Base-by-base conservation (phyloP, 164 flowering plant genomes). In the Liriodendron chinense region DNA sequence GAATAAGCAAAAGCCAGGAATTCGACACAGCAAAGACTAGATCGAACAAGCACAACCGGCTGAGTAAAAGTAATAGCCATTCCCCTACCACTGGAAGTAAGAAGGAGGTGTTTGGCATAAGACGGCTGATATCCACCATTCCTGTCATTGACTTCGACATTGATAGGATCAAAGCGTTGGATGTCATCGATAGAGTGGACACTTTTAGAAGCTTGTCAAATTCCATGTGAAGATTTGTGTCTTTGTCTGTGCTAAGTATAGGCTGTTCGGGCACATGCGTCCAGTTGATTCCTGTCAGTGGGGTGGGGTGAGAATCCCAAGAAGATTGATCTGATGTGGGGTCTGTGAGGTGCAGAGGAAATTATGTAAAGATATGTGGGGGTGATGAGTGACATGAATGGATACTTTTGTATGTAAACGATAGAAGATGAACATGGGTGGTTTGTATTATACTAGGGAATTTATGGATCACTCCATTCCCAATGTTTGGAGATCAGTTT, bases 1-100 rank as follows among this genome's bases (percentile, higher is more conserved):
- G 97, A 26, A 91, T 94, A 48, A 94, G 98, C 66, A 94, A 93
- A 80, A 91, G 97, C 73, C 98, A 94, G 80, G 98, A 94, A 77
- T 90, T 94, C 24, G 90, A 85, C 72, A 86, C 90, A 22, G 87
- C 83, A n/a, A 91, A 79, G 82, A 79, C 80, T 9, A 80, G 75
- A 13, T 71, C 48, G 65, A 79, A 83, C 71, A 91, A 88, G 80
- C 81, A 89, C 75, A 83, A 83, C 53, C 82, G 94, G 79, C 79
- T 91, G 70, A 89, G 89, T 75, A 94, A 93, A 79, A 94, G 98
- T 78, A 93, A 81, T 66, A 91, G 86, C 82, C 94, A 93, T 72
- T 90, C 95, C 1, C 94, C 97, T 66, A 82, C 85, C 0, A 84
- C 80, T 62, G 89, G 84, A 78, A 78, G 23, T 47, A 86, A 82